Base-by-base conservation (phyloP, 2,329 filamentous ascomycete genomes). In the Thermomyces lanuginosus region DNA sequence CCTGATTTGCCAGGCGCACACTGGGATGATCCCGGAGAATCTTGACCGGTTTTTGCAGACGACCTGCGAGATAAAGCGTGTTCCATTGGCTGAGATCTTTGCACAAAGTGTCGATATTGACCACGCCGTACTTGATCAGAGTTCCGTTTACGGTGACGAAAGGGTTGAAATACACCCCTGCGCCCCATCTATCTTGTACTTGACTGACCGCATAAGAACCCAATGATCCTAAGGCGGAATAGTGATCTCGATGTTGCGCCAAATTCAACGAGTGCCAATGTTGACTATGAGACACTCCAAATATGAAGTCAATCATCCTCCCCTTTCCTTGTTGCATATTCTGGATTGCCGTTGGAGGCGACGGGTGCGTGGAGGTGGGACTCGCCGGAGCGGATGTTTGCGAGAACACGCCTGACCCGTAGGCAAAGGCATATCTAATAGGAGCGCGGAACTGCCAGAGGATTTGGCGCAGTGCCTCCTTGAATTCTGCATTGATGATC, bases 231-330 rank as follows among this genome's bases (percentile, higher is more conserved):
- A 98, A 60, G 7, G 69, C 74, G 1, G 86, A 95, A 56, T 98
- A 98, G 53, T 98, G 89, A 43, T 91, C 68, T 5, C 80, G 76
- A 46, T 98, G 78, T 49, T 93, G 77, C 37, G 68, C 65, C 10
- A 98, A 63, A 45, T 98, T 98, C 34, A 98, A 64, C 17, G 78
- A 84, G 56, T 98, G 89, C 81, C 86, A 98, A 56, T 98, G 89
- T 48, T 98, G 79, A 1, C 79, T 82, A 51, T 92, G 81, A 1
- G 80, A 81, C 7, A 95, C 86, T 14, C 86, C 89, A 48, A 98
- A 89, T 40, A 98, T 91, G 49, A 98, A 92, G 55, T 98, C 89
- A 37, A 98, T 92, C 75, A 95, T 92, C 59, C 93, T 93, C 8
- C 82, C 82, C 1, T 74, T 73, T 16, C 81, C 80, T 42, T 81